Percentiles rank a stretch among this genome's conserved stretches.
Conservation (phyloP, 805 yeast species). For the Alloascoidea africana region DNA sequence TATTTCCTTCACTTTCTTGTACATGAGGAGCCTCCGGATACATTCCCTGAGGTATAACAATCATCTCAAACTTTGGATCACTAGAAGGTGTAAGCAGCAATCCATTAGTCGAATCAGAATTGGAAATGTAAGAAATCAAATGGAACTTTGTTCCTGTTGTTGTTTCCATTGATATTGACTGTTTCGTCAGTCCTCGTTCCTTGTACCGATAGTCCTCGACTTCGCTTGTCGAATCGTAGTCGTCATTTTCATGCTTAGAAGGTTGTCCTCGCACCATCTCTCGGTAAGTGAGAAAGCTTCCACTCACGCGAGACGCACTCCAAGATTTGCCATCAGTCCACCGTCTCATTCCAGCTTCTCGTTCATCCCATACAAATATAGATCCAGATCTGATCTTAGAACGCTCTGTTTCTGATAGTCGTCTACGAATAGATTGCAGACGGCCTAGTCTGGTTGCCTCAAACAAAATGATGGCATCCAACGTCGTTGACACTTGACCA, state of each 20-base stretch:
- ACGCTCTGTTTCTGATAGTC: slow-evolving; percentile 30
- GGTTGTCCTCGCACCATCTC: slow-evolving; percentile 25
- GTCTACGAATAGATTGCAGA: slow-evolving; percentile 27
- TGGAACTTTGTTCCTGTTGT: slow-evolving; percentile 28
- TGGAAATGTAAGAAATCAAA: slow-evolving; percentile 33
- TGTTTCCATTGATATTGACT: slow-evolving; percentile 30
- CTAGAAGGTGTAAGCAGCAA: too few relatives aligned
- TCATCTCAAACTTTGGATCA: too few relatives aligned
- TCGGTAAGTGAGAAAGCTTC: slow-evolving; percentile 29
- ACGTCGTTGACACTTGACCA: slow-evolving; percentile 27
- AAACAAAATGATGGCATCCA: slow-evolving; percentile 32
- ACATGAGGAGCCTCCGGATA: too few relatives aligned
- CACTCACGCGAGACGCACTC: slow-evolving; percentile 40
- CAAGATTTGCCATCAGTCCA: slow-evolving; percentile 48
- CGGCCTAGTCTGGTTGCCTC: slow-evolving; percentile 31
- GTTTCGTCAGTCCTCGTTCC: slow-evolving; percentile 29
- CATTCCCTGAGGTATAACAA: too few relatives aligned
- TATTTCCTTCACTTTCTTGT: too few relatives aligned
- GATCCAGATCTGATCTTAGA: slow-evolving; percentile 26
- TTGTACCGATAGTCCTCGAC: slow-evolving; percentile 15
- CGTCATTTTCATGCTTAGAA: slow-evolving; percentile 6
- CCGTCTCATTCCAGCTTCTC: slow-evolving; percentile 35
- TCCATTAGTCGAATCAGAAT: too few relatives aligned
- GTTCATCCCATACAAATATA: slow-evolving; percentile 38
- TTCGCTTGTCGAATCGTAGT: too few relatives aligned